A percentile compares a stretch with the other conserved stretches of the same genome.
Conservation (phyloP, 2,329 filamentous ascomycete genomes). For the Fusarium sororula region DNA sequence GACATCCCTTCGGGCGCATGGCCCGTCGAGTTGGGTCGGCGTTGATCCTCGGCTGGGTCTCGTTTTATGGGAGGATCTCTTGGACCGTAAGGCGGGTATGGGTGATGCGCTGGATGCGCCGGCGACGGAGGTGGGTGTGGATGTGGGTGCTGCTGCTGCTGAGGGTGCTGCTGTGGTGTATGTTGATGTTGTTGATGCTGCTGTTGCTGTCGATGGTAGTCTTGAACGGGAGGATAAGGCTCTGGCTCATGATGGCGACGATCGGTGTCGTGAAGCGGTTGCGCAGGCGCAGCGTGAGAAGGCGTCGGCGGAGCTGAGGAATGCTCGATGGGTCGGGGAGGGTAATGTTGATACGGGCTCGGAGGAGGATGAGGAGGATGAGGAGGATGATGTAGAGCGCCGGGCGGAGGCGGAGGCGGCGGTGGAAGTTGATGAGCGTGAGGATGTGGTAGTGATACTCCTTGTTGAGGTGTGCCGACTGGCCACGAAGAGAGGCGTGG, state of each 20-base stretch:
- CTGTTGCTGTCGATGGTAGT: constrained; percentile 54
- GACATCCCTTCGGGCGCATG: constrained; percentile 50
- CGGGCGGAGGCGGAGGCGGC: constrained; percentile 41
- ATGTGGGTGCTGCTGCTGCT: constrained; percentile 34
- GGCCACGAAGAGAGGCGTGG: constrained; percentile 64
- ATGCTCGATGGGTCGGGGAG: constrained; percentile 47
- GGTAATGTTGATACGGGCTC: constrained; percentile 54
- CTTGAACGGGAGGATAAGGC: constrained; percentile 63
- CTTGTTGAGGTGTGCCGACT: constrained; percentile 57
- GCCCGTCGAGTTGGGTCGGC: constrained; percentile 63
- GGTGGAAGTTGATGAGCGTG: constrained; percentile 46
- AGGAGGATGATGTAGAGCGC: constrained; percentile 42
- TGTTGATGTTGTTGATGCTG: constrained; percentile 25
- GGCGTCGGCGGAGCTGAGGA: constrained; percentile 45
- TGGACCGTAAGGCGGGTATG: constrained; percentile 55
- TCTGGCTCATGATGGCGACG: constrained; percentile 67
- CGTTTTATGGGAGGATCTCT: constrained; percentile 66
- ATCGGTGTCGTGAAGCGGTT: constrained; percentile 55
- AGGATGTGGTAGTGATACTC: constrained; percentile 56
- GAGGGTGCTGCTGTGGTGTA: constrained; percentile 19
- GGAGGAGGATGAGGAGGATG: constrained; percentile 44
- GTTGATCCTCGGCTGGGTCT: constrained; percentile 62
- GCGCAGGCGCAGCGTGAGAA: constrained; percentile 43
- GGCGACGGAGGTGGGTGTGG: constrained; percentile 51
- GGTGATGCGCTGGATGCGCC: constrained; percentile 49